Evolutionary conservation across 148 eudicot species (phyloP), one percentile per base, ranked within the genome.

Genomic region (Camellia japonica): DNA sequence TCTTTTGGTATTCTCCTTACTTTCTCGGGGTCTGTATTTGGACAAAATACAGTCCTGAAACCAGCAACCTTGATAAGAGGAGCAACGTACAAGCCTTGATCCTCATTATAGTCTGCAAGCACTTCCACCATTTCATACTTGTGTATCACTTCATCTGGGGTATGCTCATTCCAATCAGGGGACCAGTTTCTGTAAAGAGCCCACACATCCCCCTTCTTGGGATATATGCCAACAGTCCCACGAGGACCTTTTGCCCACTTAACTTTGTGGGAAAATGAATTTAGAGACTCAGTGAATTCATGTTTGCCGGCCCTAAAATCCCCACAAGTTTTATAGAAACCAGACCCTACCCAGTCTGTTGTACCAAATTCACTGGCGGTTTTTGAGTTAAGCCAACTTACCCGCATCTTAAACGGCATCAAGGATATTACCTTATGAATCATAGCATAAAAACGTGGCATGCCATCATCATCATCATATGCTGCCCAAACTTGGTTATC

Each of bases 81-180:
- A 78, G 88, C 85, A 14, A 86, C 85, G 30, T 49, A 51, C 59
- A 88, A 84, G 23, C 93, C 93, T 46, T 69, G 71, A 23, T 76
- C 77, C 58, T 85, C 88, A 3, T 54, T 78, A 71, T 86, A 90
- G 73, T 88, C 86, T 19, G 82, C 80, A 10, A 90, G 83, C 80
- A 90, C 90, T 85, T 90, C 93, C 73, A 90, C 91, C 93, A 90
- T 85, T 69, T 90, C 89, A 76, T 90, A 90, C 75, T 71, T 83
- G 80, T 86, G 90, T 59, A 73, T 83, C 69, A 77, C 76, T 20
- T 85, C 84, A 55, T 75, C 83, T 4, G 93, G 85, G 55, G 88
- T 88, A 38, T 83, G 74, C 79, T 52, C 70, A 51, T 80, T 56
- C 93, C 93, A 90, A 78, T 88, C 83, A 20, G 88, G 80, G 60